Conservation (phyloP, 179 eudicot species). For the Beta corolliflora region DNA sequence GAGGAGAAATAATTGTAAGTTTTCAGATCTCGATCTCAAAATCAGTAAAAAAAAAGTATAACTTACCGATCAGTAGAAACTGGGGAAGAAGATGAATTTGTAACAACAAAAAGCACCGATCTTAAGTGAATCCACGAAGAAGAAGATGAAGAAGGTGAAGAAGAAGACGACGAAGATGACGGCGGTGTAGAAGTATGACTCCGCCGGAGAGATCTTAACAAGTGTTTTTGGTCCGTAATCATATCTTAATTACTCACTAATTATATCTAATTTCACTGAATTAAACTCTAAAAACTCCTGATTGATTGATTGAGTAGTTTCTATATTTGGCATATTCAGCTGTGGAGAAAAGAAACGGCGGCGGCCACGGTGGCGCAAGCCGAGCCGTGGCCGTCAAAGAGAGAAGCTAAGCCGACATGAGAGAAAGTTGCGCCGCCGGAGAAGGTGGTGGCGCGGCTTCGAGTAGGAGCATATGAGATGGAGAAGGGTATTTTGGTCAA, state of each 20-base stretch:
- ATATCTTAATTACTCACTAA: constrained; percentile 13
- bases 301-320: constrained; percentile 34
- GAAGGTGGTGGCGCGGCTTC: background rate
- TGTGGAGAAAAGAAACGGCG: constrained; percentile 37
- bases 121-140: constrained; percentile 71
- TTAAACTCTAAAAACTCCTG: background rate
- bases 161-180: constrained; percentile 38
- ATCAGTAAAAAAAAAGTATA: background rate
- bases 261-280: background rate
- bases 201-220: constrained; percentile 60
- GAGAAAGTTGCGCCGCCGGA: constrained; percentile 29
- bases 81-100: constrained; percentile 48
- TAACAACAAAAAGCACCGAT: constrained; percentile 61
- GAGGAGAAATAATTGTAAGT: background rate
- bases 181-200: constrained; percentile 47
- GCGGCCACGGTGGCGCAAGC: constrained; percentile 49
- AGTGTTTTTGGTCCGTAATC: constrained; percentile 50
- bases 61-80: constrained; percentile 62
- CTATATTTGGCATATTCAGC: background rate
- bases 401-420: background rate
- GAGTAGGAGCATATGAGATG: background rate
- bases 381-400: constrained; percentile 53
- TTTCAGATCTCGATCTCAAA: constrained; percentile 30
- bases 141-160: constrained; percentile 42
- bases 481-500: background rate